Base-by-base conservation (phyloP, 176 grass and related monocot species). In the Oropetium thomaeum region DNA sequence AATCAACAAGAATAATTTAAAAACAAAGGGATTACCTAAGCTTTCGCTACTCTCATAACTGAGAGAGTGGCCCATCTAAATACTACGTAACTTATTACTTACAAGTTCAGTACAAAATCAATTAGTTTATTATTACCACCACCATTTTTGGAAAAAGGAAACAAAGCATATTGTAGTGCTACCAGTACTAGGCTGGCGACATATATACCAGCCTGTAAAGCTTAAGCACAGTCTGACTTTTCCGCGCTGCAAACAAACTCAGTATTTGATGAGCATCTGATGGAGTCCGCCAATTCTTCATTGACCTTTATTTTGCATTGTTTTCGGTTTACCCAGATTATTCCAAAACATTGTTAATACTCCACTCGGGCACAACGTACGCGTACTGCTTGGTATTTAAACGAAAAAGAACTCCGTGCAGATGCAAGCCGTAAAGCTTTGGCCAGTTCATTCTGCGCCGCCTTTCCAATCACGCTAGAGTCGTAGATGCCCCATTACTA, bases 161-260 rank as follows among this genome's bases (percentile, higher is more conserved):
- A 3, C 38, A 31, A 3, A 17, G 14, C 30, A 33, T 52, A 34
- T 32, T 25, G 45, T 25, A 63, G 19, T 52, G 48, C 44, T 22
- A 53, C 59, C 6, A 32, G 43, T 42, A 32, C 59, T 11, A 32
- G 43, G 13, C 41, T 38, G 30, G 2, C 44, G n/a, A n/a, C n/a
- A n/a, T 22, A 14, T 49, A 52, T 37, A 31, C 42, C 60, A 65
- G 60, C n/a, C 60, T 77, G 60, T 43, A 77, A 77, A 77, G 74
- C 31, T 27, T 52, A 65, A 64, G 20, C 59, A 48, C 42, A 49
- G 34, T 48, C 13, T 19, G 43, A 65, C 60, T 65, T 77, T 65
- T 65, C 74, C 5, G 15, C 31, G 43, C 45, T 65, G 31, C 60
- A 52, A 49, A 65, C 30, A 52, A 5, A 37, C 31, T 65, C 43